These are phyloP conservation scores for Cylindrotheca closterium DNA, from an alignment of 108 stramenopile genomes.

Conservation along the genomic window DNA sequence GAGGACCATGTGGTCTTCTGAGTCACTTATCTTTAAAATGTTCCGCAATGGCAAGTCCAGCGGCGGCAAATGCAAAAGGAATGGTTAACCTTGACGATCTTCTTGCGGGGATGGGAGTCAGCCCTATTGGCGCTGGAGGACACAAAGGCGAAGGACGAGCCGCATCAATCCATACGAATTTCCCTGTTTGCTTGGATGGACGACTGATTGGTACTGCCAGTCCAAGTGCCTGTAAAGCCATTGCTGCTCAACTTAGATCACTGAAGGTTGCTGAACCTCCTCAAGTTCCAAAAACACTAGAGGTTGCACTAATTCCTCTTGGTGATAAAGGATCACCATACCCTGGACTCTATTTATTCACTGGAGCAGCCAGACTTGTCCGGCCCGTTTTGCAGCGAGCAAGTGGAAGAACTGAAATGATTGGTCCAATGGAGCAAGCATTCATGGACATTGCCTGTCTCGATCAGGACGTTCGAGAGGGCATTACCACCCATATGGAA, in stretches of 20 bases:
- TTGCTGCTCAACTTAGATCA: constrained; percentile 63
- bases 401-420: constrained; percentile 85
- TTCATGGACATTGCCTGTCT: constrained; percentile 96
- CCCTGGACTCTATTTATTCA: constrained; percentile 93
- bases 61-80: constrained; percentile 37
- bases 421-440: constrained; percentile 97
- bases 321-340: constrained; percentile 83
- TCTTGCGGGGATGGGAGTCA: constrained; percentile 68
- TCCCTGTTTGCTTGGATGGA: constrained; percentile 83
- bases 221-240: constrained; percentile 54
- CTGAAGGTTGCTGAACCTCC: constrained; percentile 71
- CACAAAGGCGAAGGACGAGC: constrained; percentile 63
- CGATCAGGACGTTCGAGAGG: constrained; percentile 86
- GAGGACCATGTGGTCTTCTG: constrained; percentile 96
- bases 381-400: constrained; percentile 92
- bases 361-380: constrained; percentile 81
- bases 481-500: constrained; percentile 93
- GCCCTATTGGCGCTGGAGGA: constrained; percentile 64
- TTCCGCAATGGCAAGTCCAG: constrained; percentile 65
- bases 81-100: constrained; percentile 60
- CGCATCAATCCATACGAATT: constrained; percentile 40
- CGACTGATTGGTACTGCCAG: constrained; percentile 67
- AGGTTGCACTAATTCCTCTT: constrained; percentile 76
- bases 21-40: constrained; percentile 92
- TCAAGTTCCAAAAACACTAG: constrained; percentile 62